Percentiles rank a stretch among this genome's conserved stretches.
phyloP scores from a whole-genome alignment of 179 eudicot species.

The Spinacia oleracea region DNA sequence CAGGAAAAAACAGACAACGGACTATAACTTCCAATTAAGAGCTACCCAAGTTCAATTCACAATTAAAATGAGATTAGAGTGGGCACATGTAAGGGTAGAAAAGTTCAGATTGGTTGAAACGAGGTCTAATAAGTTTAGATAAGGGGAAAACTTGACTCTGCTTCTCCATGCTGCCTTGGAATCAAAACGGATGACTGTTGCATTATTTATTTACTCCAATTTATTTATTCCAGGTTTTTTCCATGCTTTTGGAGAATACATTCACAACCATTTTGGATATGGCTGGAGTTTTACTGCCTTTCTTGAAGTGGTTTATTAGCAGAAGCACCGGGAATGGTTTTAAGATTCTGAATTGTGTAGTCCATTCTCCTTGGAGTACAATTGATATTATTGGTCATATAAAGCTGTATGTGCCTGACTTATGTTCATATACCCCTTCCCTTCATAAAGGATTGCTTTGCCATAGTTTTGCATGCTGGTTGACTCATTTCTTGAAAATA shows the following conservation, averaged over 20 bases:
- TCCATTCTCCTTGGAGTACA: constrained; percentile 90
- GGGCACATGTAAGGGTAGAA: neutral
- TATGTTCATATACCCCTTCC: neutral
- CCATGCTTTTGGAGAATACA: constrained; percentile 78
- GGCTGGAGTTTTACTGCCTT: constrained; percentile 95
- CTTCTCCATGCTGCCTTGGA: neutral
- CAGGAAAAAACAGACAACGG: neutral
- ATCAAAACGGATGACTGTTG: neutral
- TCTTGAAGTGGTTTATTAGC: constrained; percentile 88
- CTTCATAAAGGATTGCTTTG: neutral
- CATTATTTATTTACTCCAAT: neutral
- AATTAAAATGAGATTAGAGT: neutral
- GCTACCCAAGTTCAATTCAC: neutral
- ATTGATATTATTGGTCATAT: constrained; percentile 83
- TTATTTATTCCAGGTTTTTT: constrained; percentile 56
- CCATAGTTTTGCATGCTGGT: neutral
- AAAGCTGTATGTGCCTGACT: constrained; percentile 17
- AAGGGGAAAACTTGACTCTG: neutral
- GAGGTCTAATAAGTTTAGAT: neutral
- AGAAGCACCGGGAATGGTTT: constrained; percentile 63
- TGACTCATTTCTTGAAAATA: neutral
- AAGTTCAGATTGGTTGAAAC: neutral
- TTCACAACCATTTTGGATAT: constrained; percentile 90
- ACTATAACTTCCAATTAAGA: neutral
- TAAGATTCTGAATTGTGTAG: constrained; percentile 65